phyloP scores from a whole-genome alignment of 148 eudicot species.

The Talinum fruticosum region DNA sequence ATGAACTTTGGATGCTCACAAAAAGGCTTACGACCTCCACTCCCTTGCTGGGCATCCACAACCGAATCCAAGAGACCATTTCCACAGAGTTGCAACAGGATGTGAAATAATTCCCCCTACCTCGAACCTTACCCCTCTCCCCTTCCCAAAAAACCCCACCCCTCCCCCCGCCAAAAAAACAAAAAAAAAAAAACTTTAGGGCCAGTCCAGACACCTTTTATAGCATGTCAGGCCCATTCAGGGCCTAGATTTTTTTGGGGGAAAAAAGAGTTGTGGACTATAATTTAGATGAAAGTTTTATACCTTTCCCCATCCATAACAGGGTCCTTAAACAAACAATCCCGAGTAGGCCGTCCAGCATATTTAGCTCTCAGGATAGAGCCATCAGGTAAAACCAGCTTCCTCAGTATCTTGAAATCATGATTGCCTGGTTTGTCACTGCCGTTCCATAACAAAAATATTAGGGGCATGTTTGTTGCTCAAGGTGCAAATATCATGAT shows the following conservation, averaged over 20 bases:
- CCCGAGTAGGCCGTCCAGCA: constrained; percentile 65
- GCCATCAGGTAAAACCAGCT: constrained; percentile 57
- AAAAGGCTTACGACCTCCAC: too few species aligned
- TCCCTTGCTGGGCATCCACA: too few species aligned
- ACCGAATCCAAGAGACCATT: too few species aligned
- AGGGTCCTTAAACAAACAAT: constrained; percentile 54
- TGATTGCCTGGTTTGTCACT: constrained; percentile 60
- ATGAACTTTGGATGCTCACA: too few species aligned
- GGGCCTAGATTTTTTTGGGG: background rate
- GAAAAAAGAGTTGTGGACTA: background rate
- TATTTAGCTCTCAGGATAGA: constrained; percentile 47
- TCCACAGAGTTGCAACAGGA: too few species aligned
- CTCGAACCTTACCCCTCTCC: background rate
- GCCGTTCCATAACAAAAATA: constrained; percentile 6
- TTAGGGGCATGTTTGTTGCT: background rate
- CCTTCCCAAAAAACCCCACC: too few species aligned
- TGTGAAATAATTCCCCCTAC: too few species aligned
- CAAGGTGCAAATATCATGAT: background rate
- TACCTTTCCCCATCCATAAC: constrained; percentile 60
- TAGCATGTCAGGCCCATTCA: background rate
- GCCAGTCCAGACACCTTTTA: too few species aligned
- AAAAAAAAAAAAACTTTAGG: background rate
- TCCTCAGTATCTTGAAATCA: constrained; percentile 50
- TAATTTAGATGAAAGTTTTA: background rate
- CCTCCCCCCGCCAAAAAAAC: background rate